Conservation (phyloP, 31 red algal genomes). For the Odonthalia washingtoniensis region DNA sequence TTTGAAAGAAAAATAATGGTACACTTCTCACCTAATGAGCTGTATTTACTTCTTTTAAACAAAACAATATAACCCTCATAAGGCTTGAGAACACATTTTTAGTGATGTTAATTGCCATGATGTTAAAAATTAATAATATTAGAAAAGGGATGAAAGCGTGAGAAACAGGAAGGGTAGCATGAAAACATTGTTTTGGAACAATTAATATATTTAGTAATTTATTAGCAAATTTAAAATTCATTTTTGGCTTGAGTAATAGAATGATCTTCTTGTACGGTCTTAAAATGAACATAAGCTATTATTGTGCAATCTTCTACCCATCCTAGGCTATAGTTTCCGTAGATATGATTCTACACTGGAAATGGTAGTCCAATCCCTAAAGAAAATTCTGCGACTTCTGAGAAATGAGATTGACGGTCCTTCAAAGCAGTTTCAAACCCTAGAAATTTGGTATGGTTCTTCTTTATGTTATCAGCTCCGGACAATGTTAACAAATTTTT, state of each 20-base stretch:
- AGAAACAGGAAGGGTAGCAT: too few species aligned
- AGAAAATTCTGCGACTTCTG: background rate
- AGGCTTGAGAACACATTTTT: too few species aligned
- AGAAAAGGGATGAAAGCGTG: too few species aligned
- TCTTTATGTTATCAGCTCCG: background rate
- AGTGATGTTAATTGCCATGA: too few species aligned
- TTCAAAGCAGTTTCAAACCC: background rate
- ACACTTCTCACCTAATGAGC: too few species aligned
- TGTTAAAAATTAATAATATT: too few species aligned
- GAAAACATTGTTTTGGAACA: too few species aligned
- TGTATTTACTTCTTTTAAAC: too few species aligned
- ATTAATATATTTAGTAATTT: too few species aligned
- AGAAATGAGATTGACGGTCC: background rate
- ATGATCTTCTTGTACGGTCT: background rate
- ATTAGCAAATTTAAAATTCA: background rate
- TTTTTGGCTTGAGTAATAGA: background rate
- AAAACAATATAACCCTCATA: too few species aligned
- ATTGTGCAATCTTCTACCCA: background rate
- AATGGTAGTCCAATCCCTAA: background rate
- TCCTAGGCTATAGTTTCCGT: background rate
- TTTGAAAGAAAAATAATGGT: too few species aligned
- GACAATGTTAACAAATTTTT: background rate
- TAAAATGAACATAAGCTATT: background rate
- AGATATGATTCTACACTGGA: background rate
- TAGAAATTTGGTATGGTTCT: background rate